Conservation (phyloP, 495 filamentous ascomycete genomes). For the Physcia stellaris region DNA sequence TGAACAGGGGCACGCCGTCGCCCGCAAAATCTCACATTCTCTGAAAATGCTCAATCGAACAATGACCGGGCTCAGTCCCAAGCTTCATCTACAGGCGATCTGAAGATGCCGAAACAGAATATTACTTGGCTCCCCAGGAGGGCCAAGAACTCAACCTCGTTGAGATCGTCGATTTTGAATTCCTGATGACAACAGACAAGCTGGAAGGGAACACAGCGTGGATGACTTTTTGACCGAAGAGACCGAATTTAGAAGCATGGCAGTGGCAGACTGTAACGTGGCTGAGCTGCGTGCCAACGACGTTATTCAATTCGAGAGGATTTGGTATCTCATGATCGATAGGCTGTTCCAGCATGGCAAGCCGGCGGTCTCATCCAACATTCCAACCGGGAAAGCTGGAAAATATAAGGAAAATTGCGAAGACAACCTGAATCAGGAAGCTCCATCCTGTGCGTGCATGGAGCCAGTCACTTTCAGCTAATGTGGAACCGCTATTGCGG, state of each 20-base stretch:
- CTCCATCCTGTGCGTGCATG: too few species aligned
- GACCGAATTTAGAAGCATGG: constrained; percentile 64
- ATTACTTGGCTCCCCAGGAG: constrained; percentile 76
- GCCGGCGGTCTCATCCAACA: constrained; percentile 61
- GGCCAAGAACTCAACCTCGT: constrained; percentile 65
- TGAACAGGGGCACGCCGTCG: constrained; percentile 89
- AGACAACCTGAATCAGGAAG: too few species aligned
- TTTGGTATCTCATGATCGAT: constrained; percentile 80
- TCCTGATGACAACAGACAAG: constrained; percentile 84
- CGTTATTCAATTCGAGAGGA: constrained; percentile 88
- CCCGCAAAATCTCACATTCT: constrained; percentile 56
- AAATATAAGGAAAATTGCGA: constrained; percentile 1
- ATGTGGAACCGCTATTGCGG: too few species aligned
- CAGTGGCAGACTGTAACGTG: constrained; percentile 69
- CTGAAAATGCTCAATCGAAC: constrained; percentile 27
- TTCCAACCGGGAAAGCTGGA: constrained; percentile 56
- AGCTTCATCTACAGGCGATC: constrained; percentile 79
- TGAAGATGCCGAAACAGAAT: constrained; percentile 92
- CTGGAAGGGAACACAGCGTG: constrained; percentile 63
- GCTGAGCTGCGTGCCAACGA: constrained; percentile 62
- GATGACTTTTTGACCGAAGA: constrained; percentile 66
- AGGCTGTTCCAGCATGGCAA: constrained; percentile 32
- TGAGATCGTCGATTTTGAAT: constrained; percentile 83
- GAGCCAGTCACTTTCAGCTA: too few species aligned
- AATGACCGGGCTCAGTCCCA: constrained; percentile 56